A percentile compares a stretch with the other conserved stretches of the same genome.
Evolutionary conservation across 2,329 filamentous ascomycete species (phyloP).

Genomic region (Diplodia seriata): DNA sequence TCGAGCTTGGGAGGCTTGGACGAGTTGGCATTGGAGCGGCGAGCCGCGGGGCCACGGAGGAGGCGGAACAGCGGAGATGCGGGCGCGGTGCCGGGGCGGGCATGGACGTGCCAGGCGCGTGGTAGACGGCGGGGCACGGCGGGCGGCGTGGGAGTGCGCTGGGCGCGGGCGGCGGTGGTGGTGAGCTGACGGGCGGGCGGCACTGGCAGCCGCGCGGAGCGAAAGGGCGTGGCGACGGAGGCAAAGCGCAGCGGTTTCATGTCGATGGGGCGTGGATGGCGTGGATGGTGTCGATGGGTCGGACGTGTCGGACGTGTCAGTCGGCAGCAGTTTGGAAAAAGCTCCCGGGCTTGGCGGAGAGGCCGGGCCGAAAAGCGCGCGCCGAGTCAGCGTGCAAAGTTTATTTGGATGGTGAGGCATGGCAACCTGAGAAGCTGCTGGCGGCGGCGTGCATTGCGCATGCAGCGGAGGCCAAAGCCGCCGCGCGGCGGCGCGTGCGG

Average conservation of each 20-base stretch:
- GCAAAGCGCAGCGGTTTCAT: slow-evolving; percentile 31
- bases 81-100: slow-evolving; percentile 17
- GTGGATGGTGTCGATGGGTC: background rate
- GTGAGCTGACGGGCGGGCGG: slow-evolving; percentile 35
- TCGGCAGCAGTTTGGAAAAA: background rate
- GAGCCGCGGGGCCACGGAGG: slow-evolving; percentile 33
- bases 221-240: slow-evolving; percentile 36
- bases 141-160: slow-evolving; percentile 35
- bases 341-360: background rate
- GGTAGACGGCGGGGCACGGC: no score
- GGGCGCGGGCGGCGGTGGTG: slow-evolving; percentile 36
- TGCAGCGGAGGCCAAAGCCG: background rate
- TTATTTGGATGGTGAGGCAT: slow-evolving; percentile 30
- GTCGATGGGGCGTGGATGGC: background rate
- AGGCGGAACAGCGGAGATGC: slow-evolving; percentile 33
- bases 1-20: slow-evolving; percentile 43
- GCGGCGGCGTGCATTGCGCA: slow-evolving; percentile 14
- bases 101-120: slow-evolving; percentile 37
- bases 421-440: slow-evolving; percentile 8
- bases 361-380: slow-evolving; percentile 26
- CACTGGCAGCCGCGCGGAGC: slow-evolving; percentile 16
- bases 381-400: slow-evolving; percentile 24
- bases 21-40: slow-evolving; percentile 47
- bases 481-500: background rate
- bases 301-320: no score